Evolutionary conservation across 176 grass and related monocot genomes (phyloP).

Genomic region (Zoysia pacifica): DNA sequence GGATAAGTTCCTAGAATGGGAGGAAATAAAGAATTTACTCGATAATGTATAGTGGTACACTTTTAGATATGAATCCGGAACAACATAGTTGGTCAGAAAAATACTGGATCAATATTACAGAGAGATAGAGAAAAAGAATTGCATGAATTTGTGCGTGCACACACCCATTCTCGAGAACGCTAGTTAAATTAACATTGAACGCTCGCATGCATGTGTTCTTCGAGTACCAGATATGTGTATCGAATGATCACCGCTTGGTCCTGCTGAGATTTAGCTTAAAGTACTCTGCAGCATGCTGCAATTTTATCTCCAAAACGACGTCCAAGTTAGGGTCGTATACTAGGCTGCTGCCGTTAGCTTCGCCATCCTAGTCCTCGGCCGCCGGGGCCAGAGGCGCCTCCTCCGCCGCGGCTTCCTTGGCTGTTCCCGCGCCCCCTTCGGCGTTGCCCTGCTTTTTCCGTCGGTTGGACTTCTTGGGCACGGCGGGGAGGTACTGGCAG

Average conservation of each 20-base stretch:
- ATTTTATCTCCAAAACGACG: conserved; percentile 5
- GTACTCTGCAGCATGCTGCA: conserved; percentile 14
- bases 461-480: conserved; percentile 83
- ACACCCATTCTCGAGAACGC: too few species aligned
- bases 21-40: too few species aligned
- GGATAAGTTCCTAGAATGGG: too few species aligned
- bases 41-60: too few species aligned
- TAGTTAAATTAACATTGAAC: too few species aligned
- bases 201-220: background rate
- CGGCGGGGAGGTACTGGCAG: conserved; percentile 58
- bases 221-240: conserved; percentile 23
- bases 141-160: too few species aligned
- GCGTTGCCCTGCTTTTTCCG: conserved; percentile 30
- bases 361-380: conserved; percentile 31
- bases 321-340: background rate
- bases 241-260: conserved; percentile 12
- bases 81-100: too few species aligned
- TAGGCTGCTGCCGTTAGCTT: background rate
- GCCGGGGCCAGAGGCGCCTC: conserved; percentile 32
- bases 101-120: too few species aligned
- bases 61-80: too few species aligned
- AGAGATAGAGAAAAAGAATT: too few species aligned
- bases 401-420: conserved; percentile 39
- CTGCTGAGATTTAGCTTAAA: conserved; percentile 32
- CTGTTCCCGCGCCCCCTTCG: background rate